phyloP scores from a whole-genome alignment of 2,329 filamentous ascomycete genomes.

The Dactylonectria macrodidyma region DNA sequence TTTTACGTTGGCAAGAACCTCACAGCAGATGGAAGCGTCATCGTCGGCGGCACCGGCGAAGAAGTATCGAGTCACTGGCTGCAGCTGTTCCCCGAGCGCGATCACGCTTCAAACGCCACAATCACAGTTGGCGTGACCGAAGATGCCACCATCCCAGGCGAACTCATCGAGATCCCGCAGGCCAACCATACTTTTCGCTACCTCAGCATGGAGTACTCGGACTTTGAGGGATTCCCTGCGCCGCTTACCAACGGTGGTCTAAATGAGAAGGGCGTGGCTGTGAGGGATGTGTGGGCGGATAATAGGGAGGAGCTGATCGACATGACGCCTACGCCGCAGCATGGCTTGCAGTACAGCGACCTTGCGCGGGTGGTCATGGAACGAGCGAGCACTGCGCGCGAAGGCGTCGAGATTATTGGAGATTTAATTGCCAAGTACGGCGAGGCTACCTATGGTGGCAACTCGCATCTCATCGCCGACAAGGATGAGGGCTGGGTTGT shows the following conservation, averaged over 20 bases:
- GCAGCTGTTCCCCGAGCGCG: constrained; percentile 59
- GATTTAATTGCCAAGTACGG: constrained; percentile 38
- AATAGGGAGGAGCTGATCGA: constrained; percentile 42
- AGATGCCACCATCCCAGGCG: constrained; percentile 38
- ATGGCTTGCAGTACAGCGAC: constrained; percentile 43
- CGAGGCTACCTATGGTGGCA: constrained; percentile 43
- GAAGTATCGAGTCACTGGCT: constrained; percentile 64
- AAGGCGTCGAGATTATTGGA: constrained; percentile 40
- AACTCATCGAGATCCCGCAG: constrained; percentile 43
- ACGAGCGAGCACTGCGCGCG: constrained; percentile 36
- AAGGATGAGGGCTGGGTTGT: constrained; percentile 44
- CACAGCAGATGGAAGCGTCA: constrained; percentile 58
- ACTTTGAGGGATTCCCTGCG: constrained; percentile 43
- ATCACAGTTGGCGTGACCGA: constrained; percentile 48
- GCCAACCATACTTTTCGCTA: constrained; percentile 43
- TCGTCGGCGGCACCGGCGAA: constrained; percentile 63
- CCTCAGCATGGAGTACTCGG: constrained; percentile 45
- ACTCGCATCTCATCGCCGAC: constrained; percentile 44
- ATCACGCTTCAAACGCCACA: constrained; percentile 58
- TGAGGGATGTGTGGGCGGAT: constrained; percentile 44
- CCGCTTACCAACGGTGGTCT: constrained; percentile 41
- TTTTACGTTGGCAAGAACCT: constrained; percentile 64
- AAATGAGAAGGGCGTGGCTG: constrained; percentile 43
- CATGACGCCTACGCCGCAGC: constrained; percentile 43
- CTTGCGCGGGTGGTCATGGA: constrained; percentile 45